Conservation (phyloP, 2,329 filamentous ascomycete genomes). For the Pseudocercospora crystallina region DNA sequence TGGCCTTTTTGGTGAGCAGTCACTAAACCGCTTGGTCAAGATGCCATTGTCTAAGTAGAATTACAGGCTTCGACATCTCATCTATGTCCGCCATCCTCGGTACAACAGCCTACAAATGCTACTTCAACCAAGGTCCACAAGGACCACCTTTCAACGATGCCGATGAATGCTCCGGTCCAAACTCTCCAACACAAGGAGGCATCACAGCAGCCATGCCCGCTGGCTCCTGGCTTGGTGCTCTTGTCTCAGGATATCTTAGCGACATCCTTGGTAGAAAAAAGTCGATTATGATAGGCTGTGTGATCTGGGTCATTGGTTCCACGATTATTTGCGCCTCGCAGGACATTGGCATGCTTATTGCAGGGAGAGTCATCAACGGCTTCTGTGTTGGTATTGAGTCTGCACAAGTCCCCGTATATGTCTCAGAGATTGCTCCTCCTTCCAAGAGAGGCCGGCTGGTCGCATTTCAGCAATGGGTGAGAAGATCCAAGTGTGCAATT, state of each 20-base stretch:
- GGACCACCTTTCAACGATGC: conserved; percentile 31
- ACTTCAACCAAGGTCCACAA: conserved; percentile 60
- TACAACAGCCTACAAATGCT: conserved; percentile 66
- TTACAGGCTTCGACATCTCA: conserved; percentile 68
- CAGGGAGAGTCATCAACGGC: conserved; percentile 68
- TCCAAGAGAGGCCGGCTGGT: conserved; percentile 63
- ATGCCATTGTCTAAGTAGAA: neutral
- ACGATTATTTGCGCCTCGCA: conserved; percentile 62
- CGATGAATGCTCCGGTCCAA: conserved; percentile 53
- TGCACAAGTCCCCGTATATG: conserved; percentile 64
- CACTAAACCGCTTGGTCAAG: neutral
- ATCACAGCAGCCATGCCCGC: conserved; percentile 72
- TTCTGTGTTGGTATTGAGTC: conserved; percentile 70
- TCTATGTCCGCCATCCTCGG: conserved; percentile 65
- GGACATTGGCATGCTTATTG: conserved; percentile 67
- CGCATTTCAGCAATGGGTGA: conserved; percentile 64
- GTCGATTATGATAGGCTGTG: conserved; percentile 53
- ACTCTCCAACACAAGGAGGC: conserved; percentile 59
- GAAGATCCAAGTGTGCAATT: too few relatives aligned
- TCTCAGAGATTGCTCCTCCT: conserved; percentile 62
- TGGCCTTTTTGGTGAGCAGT: conserved; percentile 54
- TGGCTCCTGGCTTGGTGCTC: conserved; percentile 65
- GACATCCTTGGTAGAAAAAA: conserved; percentile 55
- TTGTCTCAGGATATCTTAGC: conserved; percentile 58
- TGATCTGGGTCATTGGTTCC: conserved; percentile 52